phyloP scores from a whole-genome alignment of 352 stramenopile genomes.

The Phytophthora nicotianae region DNA sequence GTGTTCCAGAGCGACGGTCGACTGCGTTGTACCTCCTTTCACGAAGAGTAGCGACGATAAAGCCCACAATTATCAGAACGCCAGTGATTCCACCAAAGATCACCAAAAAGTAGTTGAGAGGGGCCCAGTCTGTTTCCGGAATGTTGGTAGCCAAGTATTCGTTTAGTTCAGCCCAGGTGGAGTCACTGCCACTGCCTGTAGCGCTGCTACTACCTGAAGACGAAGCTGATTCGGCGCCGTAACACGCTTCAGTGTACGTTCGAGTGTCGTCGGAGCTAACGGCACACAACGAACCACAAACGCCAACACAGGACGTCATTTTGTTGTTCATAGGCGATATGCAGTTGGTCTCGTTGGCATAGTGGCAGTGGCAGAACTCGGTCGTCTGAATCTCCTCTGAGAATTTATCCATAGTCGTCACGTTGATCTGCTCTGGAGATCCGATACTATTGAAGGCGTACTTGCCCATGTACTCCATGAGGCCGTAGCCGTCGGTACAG shows the following conservation, averaged over 20 bases:
- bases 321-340: conserved; percentile 52
- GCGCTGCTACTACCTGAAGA: conserved; percentile 20
- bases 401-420: conserved; percentile 50
- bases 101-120: conserved; percentile 60
- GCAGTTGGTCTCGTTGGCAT: conserved; percentile 48
- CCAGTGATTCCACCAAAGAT: conserved; percentile 43
- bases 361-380: conserved; percentile 52
- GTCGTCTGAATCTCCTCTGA: conserved; percentile 31
- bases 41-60: conserved; percentile 39
- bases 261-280: conserved; percentile 41
- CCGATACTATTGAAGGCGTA: conserved; percentile 70
- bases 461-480: conserved; percentile 66
- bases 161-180: conserved; percentile 47
- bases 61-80: conserved; percentile 42
- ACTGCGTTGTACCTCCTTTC: conserved; percentile 29
- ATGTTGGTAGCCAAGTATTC: conserved; percentile 45
- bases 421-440: conserved; percentile 66
- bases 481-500: conserved; percentile 55
- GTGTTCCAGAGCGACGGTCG: conserved; percentile 17
- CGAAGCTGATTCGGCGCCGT: too few species aligned
- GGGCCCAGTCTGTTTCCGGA: conserved; percentile 36
- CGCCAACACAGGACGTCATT: conserved; percentile 55
- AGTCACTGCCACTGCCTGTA: conserved; percentile 12
- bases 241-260: conserved; percentile 50
- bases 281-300: conserved; percentile 58